phyloP scores from a whole-genome alignment of 345 rosid genomes.

The Eucalyptus curtisii region DNA sequence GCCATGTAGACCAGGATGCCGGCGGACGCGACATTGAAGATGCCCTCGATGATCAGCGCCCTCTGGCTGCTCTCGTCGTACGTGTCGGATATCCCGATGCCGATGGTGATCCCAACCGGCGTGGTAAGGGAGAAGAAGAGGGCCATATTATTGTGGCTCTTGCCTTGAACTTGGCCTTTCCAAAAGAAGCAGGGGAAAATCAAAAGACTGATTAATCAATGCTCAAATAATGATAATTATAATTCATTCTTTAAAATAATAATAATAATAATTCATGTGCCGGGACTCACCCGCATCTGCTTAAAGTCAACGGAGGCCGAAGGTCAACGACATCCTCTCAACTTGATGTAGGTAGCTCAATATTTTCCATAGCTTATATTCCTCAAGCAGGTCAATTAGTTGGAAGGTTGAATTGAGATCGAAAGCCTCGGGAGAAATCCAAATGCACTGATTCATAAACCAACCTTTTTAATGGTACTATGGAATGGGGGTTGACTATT shows the following conservation, averaged over 20 bases:
- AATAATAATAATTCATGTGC: too few species aligned
- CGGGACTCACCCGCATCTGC: background rate
- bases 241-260: too few species aligned
- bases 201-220: background rate
- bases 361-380: background rate
- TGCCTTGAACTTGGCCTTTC: background rate
- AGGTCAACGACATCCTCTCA: background rate
- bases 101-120: constrained; percentile 24
- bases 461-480: too few species aligned
- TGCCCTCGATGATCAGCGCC: constrained; percentile 41
- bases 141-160: constrained; percentile 23
- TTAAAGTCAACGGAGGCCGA: background rate
- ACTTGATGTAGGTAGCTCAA: background rate
- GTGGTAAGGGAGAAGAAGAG: constrained; percentile 43
- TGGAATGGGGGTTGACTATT: too few species aligned
- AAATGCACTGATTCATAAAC: background rate
- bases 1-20: constrained; percentile 47
- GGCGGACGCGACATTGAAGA: constrained; percentile 46
- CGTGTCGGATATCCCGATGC: constrained; percentile 25
- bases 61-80: constrained; percentile 42
- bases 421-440: background rate
- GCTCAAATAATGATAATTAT: background rate
- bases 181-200: background rate
- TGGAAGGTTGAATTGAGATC: background rate
- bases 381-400: background rate